Base-by-base conservation (phyloP, 805 yeast genomes). In the Jamesozyma lodderae region DNA sequence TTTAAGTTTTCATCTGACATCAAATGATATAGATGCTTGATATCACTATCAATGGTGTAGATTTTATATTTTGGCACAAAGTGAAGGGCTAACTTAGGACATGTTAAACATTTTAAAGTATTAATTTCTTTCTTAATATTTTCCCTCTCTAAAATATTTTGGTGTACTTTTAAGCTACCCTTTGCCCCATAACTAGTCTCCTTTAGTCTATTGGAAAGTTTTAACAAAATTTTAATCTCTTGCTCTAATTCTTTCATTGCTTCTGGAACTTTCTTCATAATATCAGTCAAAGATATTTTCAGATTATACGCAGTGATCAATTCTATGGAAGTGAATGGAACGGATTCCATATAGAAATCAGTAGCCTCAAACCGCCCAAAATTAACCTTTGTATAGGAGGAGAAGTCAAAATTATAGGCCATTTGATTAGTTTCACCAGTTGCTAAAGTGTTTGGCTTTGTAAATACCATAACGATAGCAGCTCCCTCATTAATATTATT, bases 1-100 rank as follows among this genome's bases (percentile, higher is more conserved):
- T 85, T 95, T 51, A 92, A 64, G 52, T 88, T 92, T 49, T 88
- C 95, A 42, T 85, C 94, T 1, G 94, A 80, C 46, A 87, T 72
- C 34, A 81, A 63, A 33, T 71, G 68, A 48, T 75, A 75, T 49
- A 85, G 57, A 0, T 68, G 59, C 9, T 64, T 70, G 17, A 88
- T 78, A 41, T 77, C 68, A 11, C 57, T 51, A 40, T 69, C 66
- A 17, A 82, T 53, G 21, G 53, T 41, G 38, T 67, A 66, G 43
- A 70, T 73, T 33, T 67, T 62, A 31, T 72, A 66, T 17, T 76
- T 55, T 28, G 68, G 70, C 7, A 55, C 41, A 47, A 63, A 77
- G 37, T 73, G 73, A 6, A 47, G 40, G 14, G 60, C 58, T 51
- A 81, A 74, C 15, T 68, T 52, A 6, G 67, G 60, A 41, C 77